Evolutionary conservation across 2,329 filamentous ascomycete genomes (phyloP).

Genomic region (Conoideocrella luteorostrata): DNA sequence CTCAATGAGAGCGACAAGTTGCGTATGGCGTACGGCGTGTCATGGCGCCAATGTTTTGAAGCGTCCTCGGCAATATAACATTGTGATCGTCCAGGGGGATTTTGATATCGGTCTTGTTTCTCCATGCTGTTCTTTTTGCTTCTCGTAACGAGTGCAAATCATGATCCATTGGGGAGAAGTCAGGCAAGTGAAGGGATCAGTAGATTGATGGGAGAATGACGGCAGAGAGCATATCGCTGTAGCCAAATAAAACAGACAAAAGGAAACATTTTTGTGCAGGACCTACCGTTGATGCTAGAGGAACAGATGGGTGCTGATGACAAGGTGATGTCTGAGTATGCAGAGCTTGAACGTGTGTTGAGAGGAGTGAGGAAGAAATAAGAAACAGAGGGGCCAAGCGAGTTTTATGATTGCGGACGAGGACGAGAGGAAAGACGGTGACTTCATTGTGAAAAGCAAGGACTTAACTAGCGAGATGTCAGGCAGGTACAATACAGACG

Average conservation of each 20-base stretch:
- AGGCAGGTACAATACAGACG: constrained; percentile 9
- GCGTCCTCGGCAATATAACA: too few relatives aligned
- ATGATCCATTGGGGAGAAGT: too few relatives aligned
- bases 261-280: neutral
- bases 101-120: too few relatives aligned
- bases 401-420: constrained; percentile 9
- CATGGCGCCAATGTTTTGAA: too few relatives aligned
- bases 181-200: too few relatives aligned
- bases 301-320: constrained; percentile 3
- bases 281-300: constrained; percentile 4
- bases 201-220: neutral
- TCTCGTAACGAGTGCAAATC: too few relatives aligned
- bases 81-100: too few relatives aligned
- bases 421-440: neutral
- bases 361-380: neutral
- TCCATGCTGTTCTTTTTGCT: too few relatives aligned
- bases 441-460: constrained; percentile 6
- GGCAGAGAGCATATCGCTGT: neutral
- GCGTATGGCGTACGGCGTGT: too few relatives aligned
- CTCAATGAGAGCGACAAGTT: too few relatives aligned
- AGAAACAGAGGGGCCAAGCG: neutral
- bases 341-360: neutral
- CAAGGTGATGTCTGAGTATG: neutral
- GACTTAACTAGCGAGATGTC: constrained; percentile 1
- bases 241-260: too few relatives aligned